Base-by-base conservation (phyloP, 352 stramenopile species). In the Peronospora destructor region DNA sequence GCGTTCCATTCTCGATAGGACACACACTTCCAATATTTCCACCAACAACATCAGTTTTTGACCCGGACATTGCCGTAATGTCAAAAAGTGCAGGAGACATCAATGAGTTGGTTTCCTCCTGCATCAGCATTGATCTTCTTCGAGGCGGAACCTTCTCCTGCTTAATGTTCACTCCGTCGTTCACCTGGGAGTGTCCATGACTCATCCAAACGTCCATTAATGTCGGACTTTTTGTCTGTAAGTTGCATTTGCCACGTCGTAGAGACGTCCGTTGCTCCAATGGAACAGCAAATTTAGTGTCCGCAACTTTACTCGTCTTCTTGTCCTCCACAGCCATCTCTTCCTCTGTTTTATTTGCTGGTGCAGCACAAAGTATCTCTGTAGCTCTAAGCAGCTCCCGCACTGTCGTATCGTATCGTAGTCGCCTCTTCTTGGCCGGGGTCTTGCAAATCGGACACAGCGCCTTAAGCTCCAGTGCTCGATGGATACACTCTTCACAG, bases 401-500 rank as follows among this genome's bases (percentile, higher is more conserved):
- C 41, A 91, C 68, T 51, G 85, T 91, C 13, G 74, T 69, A 50
- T 94, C 83, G 43, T 81, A 74, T 5, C 83, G 80, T 42, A 94
- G 49, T 30, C 61, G 66, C 32, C 83, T 75, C 67, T 91, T 94
- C 42, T 84, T 89, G 38, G 76, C 75, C 6, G 76, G 73, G 40
- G 74, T 60, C 63, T 91, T 94, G 70, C 83, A 94, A 46, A 94
- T 91, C 6, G 83, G 83, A 39, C 83, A 94, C 39, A 75, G 48
- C 13, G 73, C 48, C 55, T 88, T 89, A 55, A 91, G 74, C 55
- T 87, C 74, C 11, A 94, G 61, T 34, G 80, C 76, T 44, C 78
- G 78, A 53, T 89, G 70, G 62, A 94, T 94, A 62, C 83, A 94
- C 49, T 89, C 77, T 49, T 90, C 75, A 45, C 83, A 94, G 59